A percentile compares a stretch with the other conserved stretches of the same genome.
These are phyloP conservation scores for Bacterosira constricta DNA, from an alignment of 108 stramenopile species.

Conservation along the genomic window DNA sequence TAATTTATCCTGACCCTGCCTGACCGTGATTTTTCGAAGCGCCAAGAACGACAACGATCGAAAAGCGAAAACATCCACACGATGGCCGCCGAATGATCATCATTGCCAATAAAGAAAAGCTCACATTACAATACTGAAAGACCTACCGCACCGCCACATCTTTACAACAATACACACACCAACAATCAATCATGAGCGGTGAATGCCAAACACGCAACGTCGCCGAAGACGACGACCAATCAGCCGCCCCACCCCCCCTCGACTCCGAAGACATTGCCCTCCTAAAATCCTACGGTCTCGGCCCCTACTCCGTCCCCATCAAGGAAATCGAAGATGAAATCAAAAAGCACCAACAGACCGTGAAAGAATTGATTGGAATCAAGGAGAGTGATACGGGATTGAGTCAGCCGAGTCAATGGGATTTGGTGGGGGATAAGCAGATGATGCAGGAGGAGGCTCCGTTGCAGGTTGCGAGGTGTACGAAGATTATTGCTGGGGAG, in stretches of 20 bases:
- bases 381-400: constrained; percentile 99
- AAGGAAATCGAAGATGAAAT: constrained; percentile 97
- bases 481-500: constrained; percentile 95
- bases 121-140: too few species aligned
- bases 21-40: too few species aligned
- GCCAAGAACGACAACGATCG: too few species aligned
- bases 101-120: too few species aligned
- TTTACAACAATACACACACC: too few species aligned
- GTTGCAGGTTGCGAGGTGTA: constrained; percentile 96
- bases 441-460: constrained; percentile 99
- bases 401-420: constrained; percentile 97
- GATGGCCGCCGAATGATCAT: too few species aligned
- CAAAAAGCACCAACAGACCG: constrained; percentile 92
- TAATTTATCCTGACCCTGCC: too few species aligned
- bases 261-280: constrained; percentile 98
- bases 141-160: too few species aligned
- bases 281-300: constrained; percentile 96
- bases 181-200: too few species aligned
- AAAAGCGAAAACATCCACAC: too few species aligned
- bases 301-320: constrained; percentile 93
- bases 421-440: constrained; percentile 98
- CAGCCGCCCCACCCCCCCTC: constrained; percentile 90
- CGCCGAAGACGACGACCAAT: constrained; percentile 79
- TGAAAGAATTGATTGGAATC: constrained; percentile 98
- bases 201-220: constrained; percentile 90